phyloP scores from a whole-genome alignment of 805 yeast genomes.

The Ogataea allantospora region DNA sequence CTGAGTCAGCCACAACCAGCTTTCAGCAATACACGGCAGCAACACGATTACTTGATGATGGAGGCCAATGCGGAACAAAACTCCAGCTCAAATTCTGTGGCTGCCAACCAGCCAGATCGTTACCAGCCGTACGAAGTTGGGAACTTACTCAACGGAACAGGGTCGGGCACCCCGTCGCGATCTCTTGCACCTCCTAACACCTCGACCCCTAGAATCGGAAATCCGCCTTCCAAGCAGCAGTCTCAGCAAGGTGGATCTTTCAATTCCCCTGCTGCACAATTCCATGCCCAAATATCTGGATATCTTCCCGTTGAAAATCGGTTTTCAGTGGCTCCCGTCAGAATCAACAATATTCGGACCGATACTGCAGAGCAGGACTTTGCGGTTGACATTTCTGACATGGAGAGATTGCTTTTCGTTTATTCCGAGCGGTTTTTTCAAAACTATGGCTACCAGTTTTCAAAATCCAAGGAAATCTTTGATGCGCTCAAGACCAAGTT shows the following conservation, averaged over 20 bases:
- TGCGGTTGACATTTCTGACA: conserved; percentile 26
- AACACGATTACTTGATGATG: conserved; percentile 19
- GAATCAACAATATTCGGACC: conserved; percentile 1
- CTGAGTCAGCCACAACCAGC: conserved; percentile 15
- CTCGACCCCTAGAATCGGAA: neutral
- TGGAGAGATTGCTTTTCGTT: conserved; percentile 35
- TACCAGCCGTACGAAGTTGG: conserved; percentile 19
- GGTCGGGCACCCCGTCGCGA: conserved; percentile 8
- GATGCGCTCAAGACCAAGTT: conserved; percentile 32
- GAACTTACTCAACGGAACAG: conserved; percentile 13
- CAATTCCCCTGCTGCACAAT: conserved; percentile 9
- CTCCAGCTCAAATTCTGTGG: conserved; percentile 2
- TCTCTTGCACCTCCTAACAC: conserved; percentile 8
- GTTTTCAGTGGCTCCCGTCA: conserved; percentile 1
- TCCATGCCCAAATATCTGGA: conserved; percentile 12
- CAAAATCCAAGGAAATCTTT: conserved; percentile 30
- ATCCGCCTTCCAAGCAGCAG: neutral
- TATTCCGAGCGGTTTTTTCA: conserved; percentile 34
- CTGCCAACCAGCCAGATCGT: conserved; percentile 12
- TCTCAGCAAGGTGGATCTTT: conserved; percentile 3
- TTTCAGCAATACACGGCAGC: conserved; percentile 14
- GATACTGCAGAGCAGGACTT: conserved; percentile 11
- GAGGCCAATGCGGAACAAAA: conserved; percentile 12
- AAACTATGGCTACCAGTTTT: conserved; percentile 26
- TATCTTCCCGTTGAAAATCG: conserved; percentile 14